A percentile compares a stretch with the other conserved stretches of the same genome.
These are phyloP conservation scores for Sporothrix brasiliensis DNA, from an alignment of 2,329 filamentous ascomycete species.

Conservation along the genomic window DNA sequence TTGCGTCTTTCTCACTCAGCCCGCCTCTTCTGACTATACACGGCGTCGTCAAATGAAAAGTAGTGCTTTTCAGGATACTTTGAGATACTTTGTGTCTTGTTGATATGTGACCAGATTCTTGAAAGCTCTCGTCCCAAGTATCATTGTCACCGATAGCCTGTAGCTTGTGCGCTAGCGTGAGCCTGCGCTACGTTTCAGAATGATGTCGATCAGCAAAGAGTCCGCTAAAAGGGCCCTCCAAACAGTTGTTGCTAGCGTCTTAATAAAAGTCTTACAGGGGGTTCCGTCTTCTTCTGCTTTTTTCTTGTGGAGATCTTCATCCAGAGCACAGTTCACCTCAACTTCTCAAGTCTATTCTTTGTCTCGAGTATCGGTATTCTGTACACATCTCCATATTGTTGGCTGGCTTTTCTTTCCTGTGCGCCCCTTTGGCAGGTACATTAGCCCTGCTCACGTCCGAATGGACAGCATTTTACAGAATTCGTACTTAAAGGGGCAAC, in stretches of 20 bases:
- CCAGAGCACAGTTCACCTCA: neutral
- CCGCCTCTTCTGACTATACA: neutral
- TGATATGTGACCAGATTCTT: neutral
- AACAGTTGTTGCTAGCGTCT: neutral
- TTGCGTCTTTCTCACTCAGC: slow-evolving; percentile 1
- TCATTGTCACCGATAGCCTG: neutral
- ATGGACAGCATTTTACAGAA: slow-evolving; percentile 7
- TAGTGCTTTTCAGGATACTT: neutral
- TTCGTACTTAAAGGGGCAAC: slow-evolving; percentile 1
- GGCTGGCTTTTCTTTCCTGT: neutral
- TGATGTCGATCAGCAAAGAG: neutral
- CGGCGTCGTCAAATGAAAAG: neutral
- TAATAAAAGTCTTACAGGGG: neutral
- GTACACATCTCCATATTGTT: neutral
- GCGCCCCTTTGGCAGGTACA: neutral
- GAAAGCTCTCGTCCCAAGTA: neutral
- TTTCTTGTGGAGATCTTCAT: neutral
- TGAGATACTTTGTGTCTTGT: neutral
- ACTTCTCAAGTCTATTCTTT: no score
- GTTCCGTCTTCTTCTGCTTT: neutral
- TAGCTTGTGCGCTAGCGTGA: neutral
- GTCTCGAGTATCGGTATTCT: no score
- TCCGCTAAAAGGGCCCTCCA: neutral
- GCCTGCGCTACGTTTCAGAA: slow-evolving; percentile 5
- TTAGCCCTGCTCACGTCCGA: slow-evolving; percentile 3